Base-by-base conservation (phyloP, 306 rosid genomes). In the Cucurbita moschata region DNA sequence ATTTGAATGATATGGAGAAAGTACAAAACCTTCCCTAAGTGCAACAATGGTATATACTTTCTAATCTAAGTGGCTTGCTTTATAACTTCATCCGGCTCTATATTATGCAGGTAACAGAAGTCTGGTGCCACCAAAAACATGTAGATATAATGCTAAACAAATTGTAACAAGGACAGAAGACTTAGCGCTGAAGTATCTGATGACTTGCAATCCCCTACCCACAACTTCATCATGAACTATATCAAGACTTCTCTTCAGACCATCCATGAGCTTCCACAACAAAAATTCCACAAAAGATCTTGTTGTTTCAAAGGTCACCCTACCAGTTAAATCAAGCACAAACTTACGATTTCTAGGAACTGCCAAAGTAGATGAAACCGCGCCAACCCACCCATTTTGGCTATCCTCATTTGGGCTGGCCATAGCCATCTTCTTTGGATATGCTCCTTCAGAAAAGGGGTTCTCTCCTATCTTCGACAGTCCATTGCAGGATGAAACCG, bases 301-400 rank as follows among this genome's bases (percentile, higher is more conserved):
- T 8, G 84, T 71, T 3, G 96, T 83, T 72, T 91, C 92, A 16
- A 89, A 82, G 19, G 97, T 91, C 71, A 89, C 95, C 76, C 97
- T 86, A 72, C 99, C 96, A 0, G 97, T 88, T 67, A 94, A 86
- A 54, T 94, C 99, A 58, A 91, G 78, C 86, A 91, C 82, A 12
- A 94, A 89, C 80, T 79, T 89, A 46, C 83, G 71, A 73, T 94
- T 91, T 11, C 85, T 85, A 0, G 99, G 97, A 75, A 89, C 91
- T 0, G 96, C 83, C 78, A 94, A 73, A 9, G 96, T 87, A 19
- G 97, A 87, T 46, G 84, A 89, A 77, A 93, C 84, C 82, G 77
- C 86, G 19, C 76, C 86, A 66, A 88, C 21, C 99, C 91, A 91
- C 21, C 83, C 84, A 59, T 63, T 76, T 77, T 78, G 86, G 72